Evolutionary conservation across 2,329 filamentous ascomycete species (phyloP), one percentile per base, ranked within the genome.

Genomic region (Penicillium sclerotigenum): DNA sequence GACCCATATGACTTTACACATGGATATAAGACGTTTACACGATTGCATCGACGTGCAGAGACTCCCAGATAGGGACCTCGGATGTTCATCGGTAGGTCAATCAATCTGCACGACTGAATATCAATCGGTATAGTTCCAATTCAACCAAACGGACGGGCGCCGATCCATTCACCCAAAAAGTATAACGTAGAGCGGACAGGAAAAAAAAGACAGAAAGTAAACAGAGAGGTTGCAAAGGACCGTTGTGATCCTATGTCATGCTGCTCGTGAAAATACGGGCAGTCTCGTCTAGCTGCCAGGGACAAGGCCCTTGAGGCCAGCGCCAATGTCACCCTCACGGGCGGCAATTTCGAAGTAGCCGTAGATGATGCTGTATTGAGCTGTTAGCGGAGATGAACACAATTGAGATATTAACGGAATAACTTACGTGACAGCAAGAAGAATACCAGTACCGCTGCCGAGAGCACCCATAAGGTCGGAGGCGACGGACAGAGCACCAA

Each of bases 321-420:
- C 70, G 54, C 77, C 84, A 77, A 97, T 87, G 75, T 99, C 94
- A 69, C 94, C 94, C 79, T 99, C 94, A 80, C 97, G 97, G 70
- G 95, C 95, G 24, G 94, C 94, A 71, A 99, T 99, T 77, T 99
- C 94, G 71, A 99, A 99, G 81, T 99, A 99, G 64, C 92, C 91
- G 77, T 99, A 99, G 78, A 99, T 99, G 75, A 99, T 99, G 60
- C 91, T 95, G 67, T 16, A 16, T 16, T 65, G 65, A 75, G 2
- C 4, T 70, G 73, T 77, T 59, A 63, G 60, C 49, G 26, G 11
- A 52, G 42, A 34, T 14, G 59, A 43, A 33, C 26, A 14, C 3
- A 33, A 28, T 34, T 43, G 11, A 16, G 26, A 16, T 22, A 18
- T 22, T 13, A 53, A 45, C 18, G 2, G 13, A 11, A 10, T 4